Evolutionary conservation across 441 rosid genomes (phyloP).

Genomic region (Corymbia calophylla): DNA sequence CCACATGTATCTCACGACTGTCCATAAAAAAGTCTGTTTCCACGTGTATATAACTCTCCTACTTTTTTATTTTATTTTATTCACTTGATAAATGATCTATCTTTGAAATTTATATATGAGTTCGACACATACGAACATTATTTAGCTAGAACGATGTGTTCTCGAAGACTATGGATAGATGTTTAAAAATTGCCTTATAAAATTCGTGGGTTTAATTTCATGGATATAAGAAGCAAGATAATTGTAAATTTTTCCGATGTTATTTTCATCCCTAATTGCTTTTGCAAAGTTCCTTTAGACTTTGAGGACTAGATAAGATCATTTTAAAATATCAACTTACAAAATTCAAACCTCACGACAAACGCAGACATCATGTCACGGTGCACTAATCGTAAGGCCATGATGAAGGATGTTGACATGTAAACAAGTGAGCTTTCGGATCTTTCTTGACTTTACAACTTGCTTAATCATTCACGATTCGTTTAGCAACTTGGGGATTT

Average conservation of each 20-base stretch:
- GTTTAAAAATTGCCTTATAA: not conserved
- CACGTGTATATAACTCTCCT: not conserved
- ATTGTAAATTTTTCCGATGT: not conserved
- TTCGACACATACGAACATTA: not conserved
- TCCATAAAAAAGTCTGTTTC: not conserved
- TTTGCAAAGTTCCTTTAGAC: not conserved
- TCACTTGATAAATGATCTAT: not conserved
- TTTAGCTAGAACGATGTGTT: not conserved
- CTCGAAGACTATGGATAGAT: not conserved
- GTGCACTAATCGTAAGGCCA: not conserved
- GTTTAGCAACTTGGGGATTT: not conserved
- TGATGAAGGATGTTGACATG: not conserved
- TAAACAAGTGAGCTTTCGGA: not conserved
- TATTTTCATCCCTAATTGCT: not conserved
- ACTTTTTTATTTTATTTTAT: too few relatives aligned
- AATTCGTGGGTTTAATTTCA: not conserved
- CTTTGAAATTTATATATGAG: accelerated
- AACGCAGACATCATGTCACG: not conserved
- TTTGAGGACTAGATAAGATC: not conserved
- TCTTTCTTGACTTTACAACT: not conserved
- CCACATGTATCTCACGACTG: accelerated
- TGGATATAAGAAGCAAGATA: not conserved
- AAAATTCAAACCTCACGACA: not conserved
- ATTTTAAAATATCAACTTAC: not conserved
- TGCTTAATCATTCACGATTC: not conserved